These are phyloP conservation scores for Licmophora abbreviata DNA, from an alignment of 108 stramenopile species.

Conservation along the genomic window DNA sequence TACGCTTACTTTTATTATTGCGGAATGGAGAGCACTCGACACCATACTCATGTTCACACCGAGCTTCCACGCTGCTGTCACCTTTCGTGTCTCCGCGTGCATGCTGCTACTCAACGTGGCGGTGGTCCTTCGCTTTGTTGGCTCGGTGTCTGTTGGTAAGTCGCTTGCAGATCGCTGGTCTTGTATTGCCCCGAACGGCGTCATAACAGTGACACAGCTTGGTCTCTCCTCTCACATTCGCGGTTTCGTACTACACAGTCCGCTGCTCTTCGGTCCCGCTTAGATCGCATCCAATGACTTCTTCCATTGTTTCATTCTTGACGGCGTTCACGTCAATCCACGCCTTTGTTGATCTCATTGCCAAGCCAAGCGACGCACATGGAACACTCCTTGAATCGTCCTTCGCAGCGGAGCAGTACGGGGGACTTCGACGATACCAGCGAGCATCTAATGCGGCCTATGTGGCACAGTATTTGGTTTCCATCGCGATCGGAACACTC, in stretches of 20 bases:
- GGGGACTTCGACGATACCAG: conserved; percentile 21
- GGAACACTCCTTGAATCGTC: not conserved
- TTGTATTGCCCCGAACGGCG: not conserved
- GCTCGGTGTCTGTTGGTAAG: conserved; percentile 28
- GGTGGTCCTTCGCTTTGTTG: conserved; percentile 19
- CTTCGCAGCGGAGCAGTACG: not conserved
- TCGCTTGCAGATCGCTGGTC: not conserved
- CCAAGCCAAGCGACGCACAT: conserved; percentile 3
- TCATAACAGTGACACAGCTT: not conserved
- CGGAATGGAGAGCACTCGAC: too few relatives aligned
- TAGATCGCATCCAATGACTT: conserved; percentile 12
- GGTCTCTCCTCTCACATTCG: not conserved
- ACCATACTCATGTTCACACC: conserved; percentile 17
- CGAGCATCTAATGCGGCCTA: conserved; percentile 1
- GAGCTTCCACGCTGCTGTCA: conserved; percentile 3
- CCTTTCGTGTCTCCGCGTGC: conserved; percentile 10
- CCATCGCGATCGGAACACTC: conserved; percentile 5
- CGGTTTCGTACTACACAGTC: conserved; percentile 4
- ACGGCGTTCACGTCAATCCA: not conserved
- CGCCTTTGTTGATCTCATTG: conserved; percentile 7
- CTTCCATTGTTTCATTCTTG: conserved; percentile 6
- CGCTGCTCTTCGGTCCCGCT: conserved; percentile 33
- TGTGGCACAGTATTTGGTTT: conserved; percentile 11
- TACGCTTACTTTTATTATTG: conserved; percentile 1
- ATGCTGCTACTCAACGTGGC: conserved; percentile 19